A percentile compares a stretch with the other conserved stretches of the same genome.
Conservation (phyloP, 306 rosid genomes). For the Cicer cuneatum region DNA sequence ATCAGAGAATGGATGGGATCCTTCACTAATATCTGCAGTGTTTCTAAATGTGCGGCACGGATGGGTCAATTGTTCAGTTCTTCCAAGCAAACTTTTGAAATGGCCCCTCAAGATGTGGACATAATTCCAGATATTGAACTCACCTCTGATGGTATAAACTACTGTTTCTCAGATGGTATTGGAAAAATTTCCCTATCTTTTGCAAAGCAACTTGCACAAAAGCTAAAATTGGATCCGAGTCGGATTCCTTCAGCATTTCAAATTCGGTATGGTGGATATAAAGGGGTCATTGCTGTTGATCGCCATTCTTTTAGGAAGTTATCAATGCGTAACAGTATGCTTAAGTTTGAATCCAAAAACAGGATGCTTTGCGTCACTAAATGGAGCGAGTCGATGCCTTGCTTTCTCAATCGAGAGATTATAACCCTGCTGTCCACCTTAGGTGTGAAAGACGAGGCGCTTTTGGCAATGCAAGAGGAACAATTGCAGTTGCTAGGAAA, state of each 20-base stretch:
- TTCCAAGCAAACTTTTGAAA: constrained; percentile 74
- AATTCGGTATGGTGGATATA: constrained; percentile 94
- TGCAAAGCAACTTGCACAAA: constrained; percentile 80
- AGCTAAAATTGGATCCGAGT: constrained; percentile 63
- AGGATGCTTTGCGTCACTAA: constrained; percentile 86
- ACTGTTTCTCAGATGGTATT: constrained; percentile 97
- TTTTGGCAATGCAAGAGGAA: constrained; percentile 75
- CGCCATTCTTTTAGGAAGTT: constrained; percentile 74
- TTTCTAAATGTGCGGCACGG: constrained; percentile 97
- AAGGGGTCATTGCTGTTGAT: constrained; percentile 91
- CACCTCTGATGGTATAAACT: constrained; percentile 61
- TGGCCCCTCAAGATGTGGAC: constrained; percentile 73
- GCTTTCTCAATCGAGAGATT: constrained; percentile 92
- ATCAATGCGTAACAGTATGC: constrained; percentile 88
- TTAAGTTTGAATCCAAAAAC: constrained; percentile 77
- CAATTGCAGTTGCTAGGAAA: constrained; percentile 70
- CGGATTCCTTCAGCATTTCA: constrained; percentile 88
- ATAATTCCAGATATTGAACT: constrained; percentile 84
- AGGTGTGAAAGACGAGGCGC: constrained; percentile 74
- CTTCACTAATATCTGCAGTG: constrained; percentile 76
- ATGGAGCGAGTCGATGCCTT: constrained; percentile 84
- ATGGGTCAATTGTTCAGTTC: constrained; percentile 99
- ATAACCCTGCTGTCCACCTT: constrained; percentile 76
- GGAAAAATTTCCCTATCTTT: constrained; percentile 84
- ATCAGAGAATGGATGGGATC: constrained; percentile 98